A percentile compares a stretch with the other conserved stretches of the same genome.
phyloP scores from a whole-genome alignment of 805 yeast species.

The Hanseniaspora mollemarum region DNA sequence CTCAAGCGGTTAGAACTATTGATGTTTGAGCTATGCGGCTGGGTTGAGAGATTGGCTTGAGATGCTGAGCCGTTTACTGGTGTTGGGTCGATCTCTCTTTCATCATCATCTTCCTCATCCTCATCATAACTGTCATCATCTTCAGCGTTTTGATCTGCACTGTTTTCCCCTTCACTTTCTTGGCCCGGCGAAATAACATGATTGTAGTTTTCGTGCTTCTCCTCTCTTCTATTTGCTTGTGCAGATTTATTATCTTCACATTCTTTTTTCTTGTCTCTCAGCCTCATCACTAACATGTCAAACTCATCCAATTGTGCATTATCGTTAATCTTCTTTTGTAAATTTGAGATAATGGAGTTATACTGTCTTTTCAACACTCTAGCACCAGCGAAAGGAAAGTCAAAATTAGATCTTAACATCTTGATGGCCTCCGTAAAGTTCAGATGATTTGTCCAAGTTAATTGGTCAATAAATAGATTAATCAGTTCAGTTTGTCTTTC shows the following conservation, averaged over 20 bases:
- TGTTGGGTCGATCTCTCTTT: no score
- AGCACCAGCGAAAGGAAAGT: constrained; percentile 15
- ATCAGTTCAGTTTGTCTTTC: constrained; percentile 11
- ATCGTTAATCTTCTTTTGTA: constrained; percentile 7
- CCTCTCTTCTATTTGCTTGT: not conserved
- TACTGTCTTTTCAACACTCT: constrained; percentile 13
- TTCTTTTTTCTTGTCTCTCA: constrained; percentile 12
- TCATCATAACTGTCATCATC: not conserved
- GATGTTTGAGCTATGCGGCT: no score
- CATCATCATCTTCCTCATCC: not conserved
- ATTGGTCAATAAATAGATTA: constrained; percentile 15
- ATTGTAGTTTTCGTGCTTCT: not conserved
- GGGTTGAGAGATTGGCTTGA: no score
- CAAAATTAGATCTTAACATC: constrained; percentile 13
- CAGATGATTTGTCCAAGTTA: constrained; percentile 17
- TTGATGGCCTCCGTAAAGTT: constrained; percentile 17
- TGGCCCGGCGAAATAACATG: not conserved
- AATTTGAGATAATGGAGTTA: not conserved
- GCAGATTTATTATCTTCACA: constrained; percentile 6
- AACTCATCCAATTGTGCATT: not conserved
- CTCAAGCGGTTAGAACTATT: not conserved
- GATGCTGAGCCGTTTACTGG: no score
- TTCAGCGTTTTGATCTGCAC: not conserved
- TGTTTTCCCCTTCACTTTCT: not conserved
- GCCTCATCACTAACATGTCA: constrained; percentile 4